Evolutionary conservation across 2,329 filamentous ascomycete genomes (phyloP).

Genomic region (Apiospora kogelbergensis): DNA sequence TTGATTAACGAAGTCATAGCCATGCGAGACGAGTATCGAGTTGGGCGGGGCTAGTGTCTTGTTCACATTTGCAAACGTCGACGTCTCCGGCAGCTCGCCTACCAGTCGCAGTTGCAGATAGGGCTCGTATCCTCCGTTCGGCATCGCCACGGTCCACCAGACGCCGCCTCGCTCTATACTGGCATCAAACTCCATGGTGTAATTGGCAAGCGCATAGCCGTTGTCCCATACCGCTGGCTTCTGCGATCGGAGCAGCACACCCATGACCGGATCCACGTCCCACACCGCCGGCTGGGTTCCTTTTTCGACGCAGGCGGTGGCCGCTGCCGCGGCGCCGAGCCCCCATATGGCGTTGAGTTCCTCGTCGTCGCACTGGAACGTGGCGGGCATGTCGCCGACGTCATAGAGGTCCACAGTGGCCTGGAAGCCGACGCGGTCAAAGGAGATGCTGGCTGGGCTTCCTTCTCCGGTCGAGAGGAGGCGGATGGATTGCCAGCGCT

Average conservation of each 20-base stretch:
- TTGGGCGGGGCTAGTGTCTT: conserved; percentile 34
- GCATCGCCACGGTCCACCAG: conserved; percentile 33
- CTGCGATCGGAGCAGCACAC: conserved; percentile 35
- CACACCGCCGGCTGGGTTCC: conserved; percentile 36
- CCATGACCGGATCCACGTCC: conserved; percentile 31
- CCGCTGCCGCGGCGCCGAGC: conserved; percentile 34
- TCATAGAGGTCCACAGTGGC: conserved; percentile 26
- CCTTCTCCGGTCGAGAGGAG: conserved; percentile 26
- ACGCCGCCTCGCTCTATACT: conserved; percentile 38
- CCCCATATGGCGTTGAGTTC: conserved; percentile 36
- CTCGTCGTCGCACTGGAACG: conserved; percentile 30
- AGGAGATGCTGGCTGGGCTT: conserved; percentile 31
- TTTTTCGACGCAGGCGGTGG: conserved; percentile 36
- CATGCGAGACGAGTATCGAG: conserved; percentile 33
- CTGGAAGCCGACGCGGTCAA: conserved; percentile 32
- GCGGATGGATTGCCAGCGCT: conserved; percentile 39
- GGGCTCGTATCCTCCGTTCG: not conserved
- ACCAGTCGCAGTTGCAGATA: conserved; percentile 25
- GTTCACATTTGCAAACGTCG: conserved; percentile 34
- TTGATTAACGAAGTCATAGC: conserved; percentile 36
- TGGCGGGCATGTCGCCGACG: conserved; percentile 26
- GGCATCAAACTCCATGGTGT: conserved; percentile 36
- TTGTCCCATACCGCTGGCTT: conserved; percentile 28
- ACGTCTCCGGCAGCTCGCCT: conserved; percentile 22
- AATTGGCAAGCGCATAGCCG: conserved; percentile 28